phyloP scores from a whole-genome alignment of 345 rosid genomes.

The Lepidium africanum region DNA sequence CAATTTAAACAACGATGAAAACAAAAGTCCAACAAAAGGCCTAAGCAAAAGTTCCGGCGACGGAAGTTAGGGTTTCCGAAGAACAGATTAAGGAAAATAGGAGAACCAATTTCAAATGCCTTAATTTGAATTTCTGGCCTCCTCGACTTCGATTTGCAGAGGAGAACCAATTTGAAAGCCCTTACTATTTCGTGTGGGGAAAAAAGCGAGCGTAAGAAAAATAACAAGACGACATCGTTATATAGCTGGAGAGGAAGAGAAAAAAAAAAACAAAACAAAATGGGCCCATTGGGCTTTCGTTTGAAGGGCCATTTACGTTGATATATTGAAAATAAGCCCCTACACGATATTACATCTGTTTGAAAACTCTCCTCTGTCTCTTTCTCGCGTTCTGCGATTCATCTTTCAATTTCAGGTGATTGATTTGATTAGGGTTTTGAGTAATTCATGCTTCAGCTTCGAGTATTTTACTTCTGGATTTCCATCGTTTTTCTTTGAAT shows the following conservation, averaged over 20 bases:
- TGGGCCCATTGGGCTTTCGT: conserved; percentile 18
- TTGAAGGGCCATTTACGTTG: background rate
- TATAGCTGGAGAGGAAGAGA: no score
- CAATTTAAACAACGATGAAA: background rate
- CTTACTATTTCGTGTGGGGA: background rate
- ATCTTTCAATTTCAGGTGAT: conserved; percentile 29
- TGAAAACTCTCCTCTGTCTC: background rate
- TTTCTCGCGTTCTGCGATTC: conserved; percentile 13
- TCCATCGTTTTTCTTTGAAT: background rate
- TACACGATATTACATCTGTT: background rate
- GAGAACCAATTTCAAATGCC: conserved; percentile 5
- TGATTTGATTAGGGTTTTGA: conserved; percentile 25
- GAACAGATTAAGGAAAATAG: background rate
- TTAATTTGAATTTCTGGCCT: background rate
- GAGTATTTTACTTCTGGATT: background rate
- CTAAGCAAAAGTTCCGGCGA: conserved; percentile 4
- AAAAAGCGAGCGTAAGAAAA: conserved; percentile 7
- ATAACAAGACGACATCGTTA: background rate
- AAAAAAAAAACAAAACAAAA: background rate
- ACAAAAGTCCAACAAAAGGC: background rate
- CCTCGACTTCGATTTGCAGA: background rate
- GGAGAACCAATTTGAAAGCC: conserved; percentile 9
- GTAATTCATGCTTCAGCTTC: background rate
- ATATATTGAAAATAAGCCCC: no score
- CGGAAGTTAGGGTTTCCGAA: conserved; percentile 12